phyloP scores from a whole-genome alignment of 805 yeast genomes.

The Candida vaughaniae region DNA sequence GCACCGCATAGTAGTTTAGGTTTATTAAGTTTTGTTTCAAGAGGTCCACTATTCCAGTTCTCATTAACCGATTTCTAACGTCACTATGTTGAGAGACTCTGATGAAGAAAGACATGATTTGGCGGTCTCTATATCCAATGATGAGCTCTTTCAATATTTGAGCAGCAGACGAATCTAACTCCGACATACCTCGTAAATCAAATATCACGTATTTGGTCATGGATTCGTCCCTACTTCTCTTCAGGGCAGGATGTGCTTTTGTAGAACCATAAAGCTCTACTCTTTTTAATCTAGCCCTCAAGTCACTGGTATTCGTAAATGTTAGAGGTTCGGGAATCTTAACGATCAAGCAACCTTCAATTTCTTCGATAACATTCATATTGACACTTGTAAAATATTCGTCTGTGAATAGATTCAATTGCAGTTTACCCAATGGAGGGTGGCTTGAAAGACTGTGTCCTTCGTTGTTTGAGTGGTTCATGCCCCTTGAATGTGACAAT shows the following conservation, averaged over 20 bases:
- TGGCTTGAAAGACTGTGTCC: neutral
- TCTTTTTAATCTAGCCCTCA: conserved; percentile 35
- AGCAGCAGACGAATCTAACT: conserved; percentile 43
- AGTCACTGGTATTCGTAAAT: conserved; percentile 41
- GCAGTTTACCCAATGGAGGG: conserved; percentile 9
- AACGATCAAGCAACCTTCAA: conserved; percentile 44
- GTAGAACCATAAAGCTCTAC: conserved; percentile 45
- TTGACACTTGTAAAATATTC: conserved; percentile 35
- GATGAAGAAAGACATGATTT: conserved; percentile 34
- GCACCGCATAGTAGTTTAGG: conserved; percentile 23
- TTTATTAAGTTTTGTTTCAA: conserved; percentile 24
- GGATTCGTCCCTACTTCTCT: conserved; percentile 30
- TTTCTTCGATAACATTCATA: conserved; percentile 37
- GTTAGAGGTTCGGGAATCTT: conserved; percentile 46
- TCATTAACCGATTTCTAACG: conserved; percentile 27
- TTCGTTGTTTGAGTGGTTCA: neutral
- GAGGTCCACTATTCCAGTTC: conserved; percentile 29
- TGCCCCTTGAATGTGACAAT: neutral
- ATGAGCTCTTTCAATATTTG: conserved; percentile 29
- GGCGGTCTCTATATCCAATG: conserved; percentile 26
- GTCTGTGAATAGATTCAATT: conserved; percentile 34
- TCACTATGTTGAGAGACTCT: conserved; percentile 27
- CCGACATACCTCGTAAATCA: conserved; percentile 43
- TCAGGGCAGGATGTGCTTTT: conserved; percentile 43
- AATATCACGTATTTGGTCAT: conserved; percentile 43